phyloP scores from a whole-genome alignment of 2,329 filamentous ascomycete species.

The Diaporthe capsici region DNA sequence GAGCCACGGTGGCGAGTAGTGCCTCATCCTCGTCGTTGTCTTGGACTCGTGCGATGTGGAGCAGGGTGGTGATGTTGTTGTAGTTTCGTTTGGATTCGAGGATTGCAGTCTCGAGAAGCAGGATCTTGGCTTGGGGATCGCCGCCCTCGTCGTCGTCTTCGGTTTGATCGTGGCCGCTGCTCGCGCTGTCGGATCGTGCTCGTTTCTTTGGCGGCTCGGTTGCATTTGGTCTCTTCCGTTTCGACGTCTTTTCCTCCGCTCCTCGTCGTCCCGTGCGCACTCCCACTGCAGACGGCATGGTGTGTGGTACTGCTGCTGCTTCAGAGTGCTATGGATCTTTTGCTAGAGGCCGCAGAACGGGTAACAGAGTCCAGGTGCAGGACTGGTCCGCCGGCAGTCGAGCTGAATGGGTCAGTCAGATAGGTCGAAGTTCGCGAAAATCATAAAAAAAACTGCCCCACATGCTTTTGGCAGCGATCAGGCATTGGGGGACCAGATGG shows the following conservation, averaged over 20 bases:
- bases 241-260: slow-evolving; percentile 50
- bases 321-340: not conserved
- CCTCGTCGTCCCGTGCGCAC: slow-evolving; percentile 43
- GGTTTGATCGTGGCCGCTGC: slow-evolving; percentile 45
- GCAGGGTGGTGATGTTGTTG: slow-evolving; percentile 86
- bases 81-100: slow-evolving; percentile 90
- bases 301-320: slow-evolving; percentile 1
- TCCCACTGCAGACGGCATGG: slow-evolving; percentile 48
- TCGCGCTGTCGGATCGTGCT: slow-evolving; percentile 61
- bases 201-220: slow-evolving; percentile 65
- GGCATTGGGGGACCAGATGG: not conserved
- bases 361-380: not conserved
- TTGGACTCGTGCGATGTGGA: slow-evolving; percentile 70
- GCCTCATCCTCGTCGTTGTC: slow-evolving; percentile 67
- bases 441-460: not conserved
- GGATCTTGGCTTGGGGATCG: slow-evolving; percentile 73
- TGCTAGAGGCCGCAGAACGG: not conserved
- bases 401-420: not conserved
- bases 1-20: slow-evolving; percentile 80
- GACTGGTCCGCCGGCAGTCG: not conserved
- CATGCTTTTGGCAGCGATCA: not conserved
- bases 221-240: slow-evolving; percentile 66
- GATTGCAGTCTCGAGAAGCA: slow-evolving; percentile 84
- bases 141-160: slow-evolving; percentile 62
- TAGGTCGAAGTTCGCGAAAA: not conserved